phyloP scores from a whole-genome alignment of 345 rosid genomes.

The Gossypium sturtianum region DNA sequence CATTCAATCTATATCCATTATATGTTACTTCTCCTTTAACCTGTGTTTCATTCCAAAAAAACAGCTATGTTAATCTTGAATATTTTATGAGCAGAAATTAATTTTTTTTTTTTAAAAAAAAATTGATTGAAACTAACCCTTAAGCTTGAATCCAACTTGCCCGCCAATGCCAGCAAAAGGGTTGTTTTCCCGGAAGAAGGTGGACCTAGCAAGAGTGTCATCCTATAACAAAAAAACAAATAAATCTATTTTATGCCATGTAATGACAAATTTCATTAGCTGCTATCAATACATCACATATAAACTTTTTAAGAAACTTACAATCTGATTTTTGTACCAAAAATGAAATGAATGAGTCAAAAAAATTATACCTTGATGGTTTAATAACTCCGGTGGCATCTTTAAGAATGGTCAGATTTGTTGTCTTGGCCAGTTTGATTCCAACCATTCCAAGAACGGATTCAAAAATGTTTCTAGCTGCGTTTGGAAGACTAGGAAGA shows the following conservation, averaged over 20 bases:
- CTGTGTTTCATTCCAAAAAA: constrained; percentile 33
- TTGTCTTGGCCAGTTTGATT: constrained; percentile 51
- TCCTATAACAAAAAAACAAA: constrained; percentile 24
- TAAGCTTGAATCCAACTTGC: constrained; percentile 60
- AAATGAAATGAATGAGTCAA: neutral
- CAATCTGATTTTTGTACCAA: too few species aligned
- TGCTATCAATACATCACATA: too few species aligned
- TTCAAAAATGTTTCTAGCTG: constrained; percentile 57
- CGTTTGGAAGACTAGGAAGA: constrained; percentile 74
- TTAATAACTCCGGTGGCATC: constrained; percentile 68
- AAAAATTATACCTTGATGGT: constrained; percentile 53
- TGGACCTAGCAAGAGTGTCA: constrained; percentile 78
- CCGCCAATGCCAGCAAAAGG: constrained; percentile 70
- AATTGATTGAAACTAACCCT: constrained; percentile 33
- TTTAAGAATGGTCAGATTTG: constrained; percentile 73
- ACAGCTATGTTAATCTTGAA: neutral
- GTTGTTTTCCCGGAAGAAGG: constrained; percentile 94
- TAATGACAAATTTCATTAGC: neutral
- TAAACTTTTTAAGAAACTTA: too few species aligned
- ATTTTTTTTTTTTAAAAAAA: neutral
- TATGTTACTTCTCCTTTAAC: constrained; percentile 61
- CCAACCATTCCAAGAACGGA: constrained; percentile 53
- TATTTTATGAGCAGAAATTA: neutral
- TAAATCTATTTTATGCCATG: neutral
- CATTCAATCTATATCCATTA: constrained; percentile 59